phyloP scores from a whole-genome alignment of 1,139 yeast species.

The Hemisphaericaspora lyxosophila region DNA sequence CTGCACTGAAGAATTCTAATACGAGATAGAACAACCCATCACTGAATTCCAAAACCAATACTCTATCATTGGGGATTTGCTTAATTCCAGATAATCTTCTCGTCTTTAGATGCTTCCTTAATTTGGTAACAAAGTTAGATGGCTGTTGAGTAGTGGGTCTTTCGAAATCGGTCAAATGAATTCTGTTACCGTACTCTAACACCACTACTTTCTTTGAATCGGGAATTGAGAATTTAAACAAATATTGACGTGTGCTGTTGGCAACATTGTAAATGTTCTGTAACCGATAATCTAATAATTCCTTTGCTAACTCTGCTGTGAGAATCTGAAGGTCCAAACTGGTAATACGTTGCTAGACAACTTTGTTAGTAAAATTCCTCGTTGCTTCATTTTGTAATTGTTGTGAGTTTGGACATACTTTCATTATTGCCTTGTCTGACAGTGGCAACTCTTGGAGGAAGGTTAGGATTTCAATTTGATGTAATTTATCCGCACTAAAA shows the following conservation, averaged over 20 bases:
- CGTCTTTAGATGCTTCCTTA: slow-evolving; percentile 82
- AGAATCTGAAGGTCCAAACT: slow-evolving; percentile 78
- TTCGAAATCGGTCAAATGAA: slow-evolving; percentile 77
- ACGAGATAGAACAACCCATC: slow-evolving; percentile 79
- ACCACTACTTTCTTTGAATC: slow-evolving; percentile 76
- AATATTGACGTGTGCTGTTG: slow-evolving; percentile 68
- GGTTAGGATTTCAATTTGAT: too few species aligned
- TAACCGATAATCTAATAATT: slow-evolving; percentile 64
- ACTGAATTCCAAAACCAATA: slow-evolving; percentile 75
- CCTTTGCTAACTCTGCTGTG: slow-evolving; percentile 59
- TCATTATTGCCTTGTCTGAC: too few species aligned
- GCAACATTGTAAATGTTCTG: slow-evolving; percentile 85
- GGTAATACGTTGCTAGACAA: slow-evolving; percentile 72
- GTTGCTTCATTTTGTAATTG: slow-evolving; percentile 1
- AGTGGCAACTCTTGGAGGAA: too few species aligned
- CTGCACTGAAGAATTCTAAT: slow-evolving; percentile 92
- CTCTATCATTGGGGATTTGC: slow-evolving; percentile 78
- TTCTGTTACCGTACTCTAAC: slow-evolving; percentile 82
- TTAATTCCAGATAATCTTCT: slow-evolving; percentile 71
- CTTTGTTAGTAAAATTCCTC: not conserved
- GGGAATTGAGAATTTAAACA: slow-evolving; percentile 79
- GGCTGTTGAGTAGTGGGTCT: slow-evolving; percentile 81
- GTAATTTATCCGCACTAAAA: too few species aligned
- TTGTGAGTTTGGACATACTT: too few species aligned
- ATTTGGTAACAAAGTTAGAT: slow-evolving; percentile 78